Percentiles rank a stretch among this genome's conserved stretches.
Evolutionary conservation across 371 early-diverging fungal genomes (phyloP).

Genomic region (Mortierella sp.): DNA sequence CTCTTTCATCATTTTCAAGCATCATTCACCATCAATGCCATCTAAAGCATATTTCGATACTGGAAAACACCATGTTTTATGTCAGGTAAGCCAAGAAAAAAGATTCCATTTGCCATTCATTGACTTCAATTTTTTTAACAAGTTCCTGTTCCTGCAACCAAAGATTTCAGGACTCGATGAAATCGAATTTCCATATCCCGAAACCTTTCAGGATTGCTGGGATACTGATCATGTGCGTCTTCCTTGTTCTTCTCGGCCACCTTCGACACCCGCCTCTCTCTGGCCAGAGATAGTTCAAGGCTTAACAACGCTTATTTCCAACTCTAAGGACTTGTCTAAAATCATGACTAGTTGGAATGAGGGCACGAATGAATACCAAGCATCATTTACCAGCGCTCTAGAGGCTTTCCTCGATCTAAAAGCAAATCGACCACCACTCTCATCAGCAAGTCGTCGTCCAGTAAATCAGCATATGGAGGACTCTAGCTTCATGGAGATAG

Average conservation of each 20-base stretch:
- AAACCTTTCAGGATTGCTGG: constrained; percentile 31
- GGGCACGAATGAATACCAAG: neutral
- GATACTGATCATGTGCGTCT: constrained; percentile 45
- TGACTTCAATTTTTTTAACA: neutral
- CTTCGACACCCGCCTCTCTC: neutral
- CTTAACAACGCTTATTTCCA: constrained; percentile 28
- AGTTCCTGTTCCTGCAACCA: neutral
- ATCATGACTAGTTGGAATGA: constrained; percentile 35
- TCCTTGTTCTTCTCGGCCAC: constrained; percentile 26
- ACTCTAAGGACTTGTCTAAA: constrained; percentile 20
- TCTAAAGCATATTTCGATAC: constrained; percentile 29
- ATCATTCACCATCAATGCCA: constrained; percentile 20
- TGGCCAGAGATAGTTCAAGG: constrained; percentile 49
- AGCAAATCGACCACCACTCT: neutral
- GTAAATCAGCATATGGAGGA: neutral
- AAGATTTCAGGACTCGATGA: constrained; percentile 23
- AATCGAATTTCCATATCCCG: constrained; percentile 26
- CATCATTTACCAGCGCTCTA: constrained; percentile 22
- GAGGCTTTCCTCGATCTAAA: constrained; percentile 34
- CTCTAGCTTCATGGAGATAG: neutral
- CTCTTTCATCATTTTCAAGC: neutral
- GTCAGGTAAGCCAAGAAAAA: constrained; percentile 14
- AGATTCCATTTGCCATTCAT: neutral
- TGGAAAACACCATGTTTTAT: constrained; percentile 45
- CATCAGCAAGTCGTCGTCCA: neutral